phyloP scores from a whole-genome alignment of 2,329 filamentous ascomycete species.

The Ophiostoma populinum region DNA sequence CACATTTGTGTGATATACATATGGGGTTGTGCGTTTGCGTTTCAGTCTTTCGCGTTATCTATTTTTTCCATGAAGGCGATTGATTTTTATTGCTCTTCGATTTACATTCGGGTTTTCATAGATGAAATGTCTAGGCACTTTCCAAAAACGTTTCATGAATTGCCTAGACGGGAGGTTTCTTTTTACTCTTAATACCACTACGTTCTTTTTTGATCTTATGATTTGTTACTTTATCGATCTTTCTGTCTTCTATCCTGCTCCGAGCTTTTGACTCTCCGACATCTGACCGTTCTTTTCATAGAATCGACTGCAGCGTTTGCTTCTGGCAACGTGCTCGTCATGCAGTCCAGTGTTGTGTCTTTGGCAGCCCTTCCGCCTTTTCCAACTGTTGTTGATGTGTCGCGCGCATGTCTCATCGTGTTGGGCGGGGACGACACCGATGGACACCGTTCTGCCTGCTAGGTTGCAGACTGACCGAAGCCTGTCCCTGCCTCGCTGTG shows the following conservation, averaged over 20 bases:
- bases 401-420: no score
- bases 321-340: no score
- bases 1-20: neutral
- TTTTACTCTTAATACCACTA: neutral
- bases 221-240: neutral
- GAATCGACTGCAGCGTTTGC: no score
- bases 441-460: no score
- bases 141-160: constrained; percentile 1
- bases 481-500: no score
- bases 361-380: no score
- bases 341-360: no score
- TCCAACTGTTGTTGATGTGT: no score
- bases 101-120: neutral
- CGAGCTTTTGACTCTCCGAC: no score
- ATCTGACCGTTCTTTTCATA: no score
- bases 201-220: neutral
- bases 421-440: no score
- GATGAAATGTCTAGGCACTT: constrained; percentile 2
- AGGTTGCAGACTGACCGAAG: no score
- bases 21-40: neutral
- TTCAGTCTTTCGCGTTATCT: neutral
- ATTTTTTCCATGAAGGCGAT: neutral
- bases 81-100: neutral
- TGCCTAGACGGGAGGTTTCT: constrained; percentile 1
- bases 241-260: neutral